Conservation (phyloP, 1,139 yeast species). For the Pneumocystis carinii region DNA sequence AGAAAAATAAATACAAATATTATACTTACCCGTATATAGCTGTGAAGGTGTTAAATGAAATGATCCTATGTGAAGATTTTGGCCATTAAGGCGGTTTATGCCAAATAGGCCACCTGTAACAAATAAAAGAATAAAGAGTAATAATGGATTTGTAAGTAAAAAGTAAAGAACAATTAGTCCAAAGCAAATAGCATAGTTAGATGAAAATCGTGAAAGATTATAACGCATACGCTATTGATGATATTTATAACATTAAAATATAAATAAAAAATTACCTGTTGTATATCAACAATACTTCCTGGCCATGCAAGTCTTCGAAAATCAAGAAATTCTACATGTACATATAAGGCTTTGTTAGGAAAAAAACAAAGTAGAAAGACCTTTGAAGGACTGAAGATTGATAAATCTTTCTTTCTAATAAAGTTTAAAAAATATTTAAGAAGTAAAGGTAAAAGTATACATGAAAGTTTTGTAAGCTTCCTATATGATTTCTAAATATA, state of each 20-base stretch:
- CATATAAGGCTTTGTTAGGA: not conserved
- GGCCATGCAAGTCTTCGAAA: conserved; percentile 82
- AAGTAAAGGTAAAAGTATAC: not conserved
- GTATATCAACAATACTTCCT: conserved; percentile 73
- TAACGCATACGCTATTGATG: not conserved
- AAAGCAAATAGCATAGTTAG: conserved; percentile 69
- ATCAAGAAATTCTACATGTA: conserved; percentile 46
- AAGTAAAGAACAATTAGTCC: conserved; percentile 56
- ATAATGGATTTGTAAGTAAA: conserved; percentile 65
- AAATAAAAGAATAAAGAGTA: conserved; percentile 58
- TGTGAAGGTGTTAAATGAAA: conserved; percentile 63
- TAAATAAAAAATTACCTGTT: conserved; percentile 61
- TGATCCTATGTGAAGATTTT: conserved; percentile 38
- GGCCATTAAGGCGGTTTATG: conserved; percentile 64
- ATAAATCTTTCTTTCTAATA: conserved; percentile 31
- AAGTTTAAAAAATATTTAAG: not conserved
- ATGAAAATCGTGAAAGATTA: conserved; percentile 71
- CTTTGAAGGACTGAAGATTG: conserved; percentile 75
- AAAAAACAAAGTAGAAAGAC: conserved; percentile 21
- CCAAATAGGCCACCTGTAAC: conserved; percentile 51
- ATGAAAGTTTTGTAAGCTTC: not conserved
- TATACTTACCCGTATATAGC: conserved; percentile 71
- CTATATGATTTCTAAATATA: not conserved
- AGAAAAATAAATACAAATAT: conserved; percentile 25
- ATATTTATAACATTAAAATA: not conserved